Evolutionary conservation across 305 asterid species (phyloP), one percentile per base, ranked within the genome.

Genomic region (Fraxinus albicans): DNA sequence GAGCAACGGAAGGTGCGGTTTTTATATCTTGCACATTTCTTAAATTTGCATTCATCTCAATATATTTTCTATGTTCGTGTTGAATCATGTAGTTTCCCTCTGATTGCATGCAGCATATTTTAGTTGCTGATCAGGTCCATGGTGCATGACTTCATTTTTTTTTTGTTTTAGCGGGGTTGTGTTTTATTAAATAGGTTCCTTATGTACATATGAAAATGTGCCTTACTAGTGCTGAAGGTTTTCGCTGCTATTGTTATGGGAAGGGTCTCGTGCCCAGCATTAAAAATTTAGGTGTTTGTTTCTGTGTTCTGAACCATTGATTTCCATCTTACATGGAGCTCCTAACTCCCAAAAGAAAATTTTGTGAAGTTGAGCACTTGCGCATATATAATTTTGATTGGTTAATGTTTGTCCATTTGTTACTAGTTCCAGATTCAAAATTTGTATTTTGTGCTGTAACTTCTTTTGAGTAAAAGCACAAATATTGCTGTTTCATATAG

Each of bases 1-100:
- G 93, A 80, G 33, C 99, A 96, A 83, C 88, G 97, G 75, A 95
- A 96, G 98, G 99, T 96, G 80, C 40, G 78, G 12, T 50, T 77
- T 79, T 50, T 13, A n/a, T 36, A 6, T 27, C 25, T 33, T 50
- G 8, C 67, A 63, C 76, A 50, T 10, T 2, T 47, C 38, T 50
- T 25, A 74, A 27, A 35, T 42, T 21, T 73, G 53, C 23, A 1
- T 55, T 55, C 67, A 55, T 55, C 67, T 55, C 67, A n/a, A 55
- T 55, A 55, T n/a, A 19, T 55, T 55, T n/a, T 17, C 23, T 55
- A 21, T 55, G 67, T 5, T 55, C 0, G 25, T 81, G 12, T 77
- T 29, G 23, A 44, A 58, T 40, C 9, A 65, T 19, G 77, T 38
- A 36, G 50, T 58, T 44, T 80, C 44, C 79, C 42, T 53, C 17